These are phyloP conservation scores for Globisporangium okanoganense DNA, from an alignment of 352 stramenopile species.

Conservation along the genomic window DNA sequence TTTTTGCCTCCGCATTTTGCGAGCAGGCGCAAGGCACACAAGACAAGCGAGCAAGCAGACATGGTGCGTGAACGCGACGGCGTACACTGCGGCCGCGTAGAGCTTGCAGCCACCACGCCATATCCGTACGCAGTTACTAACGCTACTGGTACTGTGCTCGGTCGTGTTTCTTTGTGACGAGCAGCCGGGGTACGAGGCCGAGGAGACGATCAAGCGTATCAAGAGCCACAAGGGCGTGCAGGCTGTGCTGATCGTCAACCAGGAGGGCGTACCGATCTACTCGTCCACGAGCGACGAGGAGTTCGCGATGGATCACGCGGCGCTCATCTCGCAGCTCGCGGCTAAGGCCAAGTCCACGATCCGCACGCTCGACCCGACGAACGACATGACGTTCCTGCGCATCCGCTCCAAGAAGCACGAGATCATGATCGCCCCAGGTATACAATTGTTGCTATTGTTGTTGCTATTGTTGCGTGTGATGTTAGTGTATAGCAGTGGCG, in stretches of 20 bases:
- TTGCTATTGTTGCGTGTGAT: constrained; percentile 1
- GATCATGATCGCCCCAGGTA: constrained; percentile 90
- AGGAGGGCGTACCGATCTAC: constrained; percentile 91
- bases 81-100: no score
- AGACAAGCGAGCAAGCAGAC: not conserved
- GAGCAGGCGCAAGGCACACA: not conserved
- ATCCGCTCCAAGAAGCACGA: constrained; percentile 94
- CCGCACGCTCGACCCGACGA: constrained; percentile 87
- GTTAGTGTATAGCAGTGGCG: not conserved
- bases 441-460: not conserved
- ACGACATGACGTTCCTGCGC: constrained; percentile 92
- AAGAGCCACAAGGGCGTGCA: constrained; percentile 93
- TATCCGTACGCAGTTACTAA: not conserved
- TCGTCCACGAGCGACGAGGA: constrained; percentile 90
- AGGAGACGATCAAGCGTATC: constrained; percentile 94
- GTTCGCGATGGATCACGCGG: constrained; percentile 83
- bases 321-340: constrained; percentile 85
- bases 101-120: not conserved
- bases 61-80: not conserved
- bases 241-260: constrained; percentile 92
- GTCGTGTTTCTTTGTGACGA: not conserved
- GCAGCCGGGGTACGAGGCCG: constrained; percentile 86
- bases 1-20: no score
- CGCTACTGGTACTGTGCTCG: not conserved
- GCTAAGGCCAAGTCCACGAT: constrained; percentile 91